A percentile compares a stretch with the other conserved stretches of the same genome.
Conservation (phyloP, 139 green algal genomes). For the Coelastrella sp. region DNA sequence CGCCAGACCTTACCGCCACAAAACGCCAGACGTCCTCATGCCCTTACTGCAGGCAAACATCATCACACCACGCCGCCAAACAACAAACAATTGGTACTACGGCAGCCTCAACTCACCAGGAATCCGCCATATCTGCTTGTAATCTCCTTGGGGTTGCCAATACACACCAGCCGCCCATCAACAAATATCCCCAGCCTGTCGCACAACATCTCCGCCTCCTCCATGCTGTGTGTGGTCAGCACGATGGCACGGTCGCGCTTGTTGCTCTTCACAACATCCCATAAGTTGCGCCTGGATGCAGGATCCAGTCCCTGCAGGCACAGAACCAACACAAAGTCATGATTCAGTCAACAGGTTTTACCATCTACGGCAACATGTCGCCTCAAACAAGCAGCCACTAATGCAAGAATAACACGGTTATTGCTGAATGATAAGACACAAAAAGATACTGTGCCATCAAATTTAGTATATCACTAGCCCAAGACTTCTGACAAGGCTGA, state of each 20-base stretch:
- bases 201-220: constrained; percentile 91
- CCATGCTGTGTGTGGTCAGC: constrained; percentile 93
- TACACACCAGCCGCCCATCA: constrained; percentile 86
- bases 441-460: too few species aligned
- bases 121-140: constrained; percentile 73
- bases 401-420: too few species aligned
- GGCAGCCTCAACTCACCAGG: constrained; percentile 51
- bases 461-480: too few species aligned
- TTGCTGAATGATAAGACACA: too few species aligned
- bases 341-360: neutral
- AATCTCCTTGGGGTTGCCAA: constrained; percentile 91
- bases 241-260: constrained; percentile 87
- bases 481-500: too few species aligned
- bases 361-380: too few species aligned
- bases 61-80: neutral
- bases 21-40: too few species aligned
- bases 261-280: constrained; percentile 80
- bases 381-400: too few species aligned
- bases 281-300: constrained; percentile 84
- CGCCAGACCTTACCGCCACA: too few species aligned
- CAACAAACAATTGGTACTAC: neutral
- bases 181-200: constrained; percentile 83
- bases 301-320: constrained; percentile 82
- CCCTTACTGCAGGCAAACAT: neutral
- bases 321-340: neutral